Evolutionary conservation across 805 yeast genomes (phyloP), one percentile per base, ranked within the genome.

Genomic region (Candida adriatica): DNA sequence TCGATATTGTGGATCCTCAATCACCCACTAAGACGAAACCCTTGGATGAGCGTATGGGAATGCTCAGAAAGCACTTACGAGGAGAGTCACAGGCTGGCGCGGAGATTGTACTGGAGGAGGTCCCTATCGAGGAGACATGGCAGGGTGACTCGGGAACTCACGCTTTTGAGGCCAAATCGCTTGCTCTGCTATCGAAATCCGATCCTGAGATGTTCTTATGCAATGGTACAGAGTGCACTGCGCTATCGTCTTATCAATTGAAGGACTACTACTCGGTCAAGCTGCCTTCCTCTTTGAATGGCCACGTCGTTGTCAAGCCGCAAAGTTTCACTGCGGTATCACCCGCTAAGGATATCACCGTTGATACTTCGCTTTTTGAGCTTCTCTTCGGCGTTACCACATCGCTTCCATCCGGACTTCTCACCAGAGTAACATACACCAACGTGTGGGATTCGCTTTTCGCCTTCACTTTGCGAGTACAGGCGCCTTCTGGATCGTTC

Each of bases 371-470:
- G 3, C 6, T 45, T 2, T 5, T 40, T 4, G 30, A 26, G 2
- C 19, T 46, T 6, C 27, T 55, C 4, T 35, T 44, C 16, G 58
- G 61, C 2, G 42, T 45, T 3, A 27, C 33, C 5, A 30, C 68
- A 2, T 49, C 68, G 0, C 6, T 41, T 71, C 6, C 73, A 73
- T 1, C 52, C 59, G 2, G 58, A 57, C 27, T 53, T 67, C 54
- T 75, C 4, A 59, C 64, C 3, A 70, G 66, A 39, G 48, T 80
- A 17, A 54, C 66, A n/a, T 56, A 75, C 16, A 68, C 72, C 3
- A 67, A 74, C 5, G 71, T 76, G 0, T 72, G 78, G 74, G 72
- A 77, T 31, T 74, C 84, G 48, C 44, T 80, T 6, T 49, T 81
- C 15, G 73, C 79, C 0, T 81, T 74, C 48, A 60, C 53, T 20